These are phyloP conservation scores for Tetragonia tetragonoides DNA, from an alignment of 148 eudicot species.

Conservation along the genomic window DNA sequence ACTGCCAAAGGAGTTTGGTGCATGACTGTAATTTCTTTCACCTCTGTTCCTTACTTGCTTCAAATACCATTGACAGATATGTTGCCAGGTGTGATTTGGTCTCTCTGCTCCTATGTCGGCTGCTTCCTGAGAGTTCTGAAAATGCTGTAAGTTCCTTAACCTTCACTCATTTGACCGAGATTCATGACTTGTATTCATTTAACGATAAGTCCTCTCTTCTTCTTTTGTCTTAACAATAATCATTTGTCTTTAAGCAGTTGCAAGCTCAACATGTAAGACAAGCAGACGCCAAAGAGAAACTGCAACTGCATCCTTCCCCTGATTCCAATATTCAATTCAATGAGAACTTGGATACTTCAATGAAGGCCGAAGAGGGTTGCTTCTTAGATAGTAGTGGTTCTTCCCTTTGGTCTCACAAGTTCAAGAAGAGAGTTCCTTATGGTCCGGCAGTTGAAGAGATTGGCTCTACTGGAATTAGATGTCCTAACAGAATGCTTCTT, in stretches of 20 bases:
- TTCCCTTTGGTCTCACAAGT: slow-evolving; percentile 17
- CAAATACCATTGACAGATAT: slow-evolving; percentile 20
- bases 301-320: slow-evolving; percentile 22
- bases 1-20: slow-evolving; percentile 51
- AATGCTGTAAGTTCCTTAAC: slow-evolving; percentile 41
- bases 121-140: slow-evolving; percentile 47
- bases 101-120: slow-evolving; percentile 56
- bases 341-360: slow-evolving; percentile 27
- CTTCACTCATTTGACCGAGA: not conserved
- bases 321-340: slow-evolving; percentile 22
- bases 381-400: slow-evolving; percentile 23
- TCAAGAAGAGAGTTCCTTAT: slow-evolving; percentile 26
- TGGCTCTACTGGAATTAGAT: slow-evolving; percentile 25
- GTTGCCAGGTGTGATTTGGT: slow-evolving; percentile 64
- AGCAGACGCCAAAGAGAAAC: slow-evolving; percentile 25
- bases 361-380: slow-evolving; percentile 16
- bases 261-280: slow-evolving; percentile 24
- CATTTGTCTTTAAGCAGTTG: slow-evolving; percentile 35
- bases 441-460: slow-evolving; percentile 22
- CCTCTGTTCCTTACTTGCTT: not conserved
- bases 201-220: not conserved
- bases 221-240: slow-evolving; percentile 23
- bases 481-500: slow-evolving; percentile 23
- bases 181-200: slow-evolving; percentile 9
- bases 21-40: slow-evolving; percentile 2